Evolutionary conservation across 805 yeast species (phyloP), one percentile per base, ranked within the genome.

Genomic region (Saturnispora zaruensis): DNA sequence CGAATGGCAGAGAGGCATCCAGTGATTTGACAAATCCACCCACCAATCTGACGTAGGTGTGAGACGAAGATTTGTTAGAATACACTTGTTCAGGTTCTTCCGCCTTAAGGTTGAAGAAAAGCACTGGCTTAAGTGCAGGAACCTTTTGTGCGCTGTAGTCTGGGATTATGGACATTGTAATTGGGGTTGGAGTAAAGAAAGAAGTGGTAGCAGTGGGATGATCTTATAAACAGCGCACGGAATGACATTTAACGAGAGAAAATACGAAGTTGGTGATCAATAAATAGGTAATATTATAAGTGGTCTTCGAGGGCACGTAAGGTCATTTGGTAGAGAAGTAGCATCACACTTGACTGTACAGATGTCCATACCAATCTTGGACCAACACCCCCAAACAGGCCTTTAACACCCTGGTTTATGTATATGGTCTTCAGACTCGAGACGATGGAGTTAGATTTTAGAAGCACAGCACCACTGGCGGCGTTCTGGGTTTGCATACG

Each of bases 311-410:
- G 66, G 28, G 72, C 67, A 57, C 79, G 79, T 59, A 91, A 69
- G 3, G 91, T 74, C 41, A 80, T 71, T 65, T 93, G 99, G 66
- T 93, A 93, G 37, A 90, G 70, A 55, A 91, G 71, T 49, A 93
- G 73, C 98, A 93, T 91, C 44, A 93, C 84, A 56, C 96, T 86
- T 65, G 96, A 87, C 66, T 93, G 99, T 18, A 90, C 72, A 55
- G 95, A 86, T 0, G 98, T 91, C 99, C 99, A 93, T 4, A 93
- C 84, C 56, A 89, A 82, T 55, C 99, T 75, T 1, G 99, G 99
- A 0, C 96, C 97, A 5, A 93, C 96, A 1, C 99, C 99, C 30
- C 90, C 79, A 66, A 93, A 91, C 37, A 88, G 71, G 0, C 96
- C 96, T 1, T 75, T 52, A 0, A 82, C 47, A 1, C 99, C 98